Evolutionary conservation across 257 asterid genomes (phyloP).

Genomic region (Nicotiana tomentosiformis): DNA sequence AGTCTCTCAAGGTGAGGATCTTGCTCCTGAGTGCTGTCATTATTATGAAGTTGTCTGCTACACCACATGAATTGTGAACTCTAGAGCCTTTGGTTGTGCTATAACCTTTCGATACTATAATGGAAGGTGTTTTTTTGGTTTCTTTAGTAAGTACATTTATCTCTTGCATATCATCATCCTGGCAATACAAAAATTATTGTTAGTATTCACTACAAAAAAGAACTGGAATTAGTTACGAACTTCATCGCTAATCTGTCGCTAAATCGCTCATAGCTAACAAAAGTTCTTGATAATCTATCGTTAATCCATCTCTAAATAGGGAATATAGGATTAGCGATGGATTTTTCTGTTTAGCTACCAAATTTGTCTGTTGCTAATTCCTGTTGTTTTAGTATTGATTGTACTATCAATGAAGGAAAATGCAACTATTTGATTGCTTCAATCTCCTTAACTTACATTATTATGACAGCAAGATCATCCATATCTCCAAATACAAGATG

Average conservation of each 20-base stretch:
- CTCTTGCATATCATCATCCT: not conserved
- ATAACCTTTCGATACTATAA: not conserved
- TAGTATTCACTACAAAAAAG: no score
- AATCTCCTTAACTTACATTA: not conserved
- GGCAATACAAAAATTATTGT: not conserved
- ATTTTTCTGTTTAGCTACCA: no score
- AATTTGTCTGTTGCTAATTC: no score
- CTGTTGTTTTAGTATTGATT: not conserved
- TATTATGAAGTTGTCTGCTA: slow-evolving; percentile 37
- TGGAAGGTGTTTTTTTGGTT: not conserved
- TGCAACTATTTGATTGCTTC: not conserved
- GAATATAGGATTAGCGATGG: no score
- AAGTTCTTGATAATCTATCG: no score
- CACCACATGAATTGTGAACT: slow-evolving; percentile 32
- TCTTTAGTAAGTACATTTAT: not conserved
- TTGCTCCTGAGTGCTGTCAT: slow-evolving; percentile 55
- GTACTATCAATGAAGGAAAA: not conserved
- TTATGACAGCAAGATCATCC: not conserved
- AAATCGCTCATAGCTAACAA: no score
- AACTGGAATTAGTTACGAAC: no score
- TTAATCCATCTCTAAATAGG: no score
- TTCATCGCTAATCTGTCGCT: no score
- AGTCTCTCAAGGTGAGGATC: slow-evolving; percentile 59
- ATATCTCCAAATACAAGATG: not conserved
- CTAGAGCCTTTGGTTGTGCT: slow-evolving; percentile 19